A percentile compares a stretch with the other conserved stretches of the same genome.
phyloP scores from a whole-genome alignment of 441 rosid genomes.

The Mallotus japonicus region DNA sequence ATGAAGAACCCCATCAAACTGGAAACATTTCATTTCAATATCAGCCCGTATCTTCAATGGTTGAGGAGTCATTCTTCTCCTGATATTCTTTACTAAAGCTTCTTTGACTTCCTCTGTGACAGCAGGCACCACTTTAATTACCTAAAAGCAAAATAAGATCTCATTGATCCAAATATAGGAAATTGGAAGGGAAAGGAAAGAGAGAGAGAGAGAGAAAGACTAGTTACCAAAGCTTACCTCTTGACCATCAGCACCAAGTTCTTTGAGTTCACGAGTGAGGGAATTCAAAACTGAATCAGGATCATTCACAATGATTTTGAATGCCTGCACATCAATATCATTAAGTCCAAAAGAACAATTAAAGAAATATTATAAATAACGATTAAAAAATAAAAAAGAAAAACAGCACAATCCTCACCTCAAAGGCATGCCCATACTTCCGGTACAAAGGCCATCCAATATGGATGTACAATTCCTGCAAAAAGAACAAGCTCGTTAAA shows the following conservation, averaged over 20 bases:
- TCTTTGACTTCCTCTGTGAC: slow-evolving; percentile 88
- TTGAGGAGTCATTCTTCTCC: slow-evolving; percentile 97
- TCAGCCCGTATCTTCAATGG: slow-evolving; percentile 95
- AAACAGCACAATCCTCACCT: slow-evolving; percentile 48
- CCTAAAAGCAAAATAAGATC: slow-evolving; percentile 37
- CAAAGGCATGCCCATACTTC: slow-evolving; percentile 94
- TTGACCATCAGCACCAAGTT: slow-evolving; percentile 78
- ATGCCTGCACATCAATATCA: slow-evolving; percentile 55
- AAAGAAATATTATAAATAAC: neutral
- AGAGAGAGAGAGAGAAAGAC: too few relatives aligned
- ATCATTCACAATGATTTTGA: slow-evolving; percentile 84
- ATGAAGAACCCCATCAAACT: slow-evolving; percentile 96
- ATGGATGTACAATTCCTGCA: slow-evolving; percentile 75
- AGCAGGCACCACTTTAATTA: slow-evolving; percentile 73
- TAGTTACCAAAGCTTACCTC: slow-evolving; percentile 51
- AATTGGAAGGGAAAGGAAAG: too few relatives aligned
- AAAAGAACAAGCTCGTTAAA: slow-evolving; percentile 13
- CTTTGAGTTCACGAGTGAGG: slow-evolving; percentile 82
- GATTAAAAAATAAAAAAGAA: neutral
- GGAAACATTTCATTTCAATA: slow-evolving; percentile 94
- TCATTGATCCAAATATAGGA: slow-evolving; percentile 18
- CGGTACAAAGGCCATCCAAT: slow-evolving; percentile 96
- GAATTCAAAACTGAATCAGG: slow-evolving; percentile 78
- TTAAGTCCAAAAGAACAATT: slow-evolving; percentile 1
- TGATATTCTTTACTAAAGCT: slow-evolving; percentile 74